phyloP scores from a whole-genome alignment of 495 filamentous ascomycete species.

The Penicillium lagena region DNA sequence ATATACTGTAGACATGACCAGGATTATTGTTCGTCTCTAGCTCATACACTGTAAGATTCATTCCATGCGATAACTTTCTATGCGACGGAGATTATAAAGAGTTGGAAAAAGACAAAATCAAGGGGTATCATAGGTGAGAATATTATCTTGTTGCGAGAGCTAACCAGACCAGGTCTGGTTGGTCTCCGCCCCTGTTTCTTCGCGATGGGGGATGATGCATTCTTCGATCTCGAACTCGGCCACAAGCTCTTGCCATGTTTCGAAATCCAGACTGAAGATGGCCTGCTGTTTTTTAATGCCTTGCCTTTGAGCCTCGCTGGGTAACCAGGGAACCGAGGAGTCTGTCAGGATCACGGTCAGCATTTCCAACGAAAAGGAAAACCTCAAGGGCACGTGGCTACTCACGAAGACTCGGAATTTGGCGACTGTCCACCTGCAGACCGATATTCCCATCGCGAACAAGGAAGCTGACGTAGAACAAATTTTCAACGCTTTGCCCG shows the following conservation, averaged over 20 bases:
- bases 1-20: too few species aligned
- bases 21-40: too few species aligned
- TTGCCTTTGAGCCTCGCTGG: constrained; percentile 38
- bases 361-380: neutral
- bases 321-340: constrained; percentile 28
- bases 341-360: constrained; percentile 28
- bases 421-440: constrained; percentile 55
- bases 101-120: neutral
- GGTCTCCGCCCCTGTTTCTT: constrained; percentile 48
- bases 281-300: constrained; percentile 68
- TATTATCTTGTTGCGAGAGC: neutral
- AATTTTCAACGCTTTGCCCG: constrained; percentile 92
- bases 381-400: constrained; percentile 1
- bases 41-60: too few species aligned
- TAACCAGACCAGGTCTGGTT: constrained; percentile 75
- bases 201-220: constrained; percentile 78
- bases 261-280: constrained; percentile 77
- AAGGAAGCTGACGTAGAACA: constrained; percentile 95
- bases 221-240: constrained; percentile 66
- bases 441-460: constrained; percentile 77
- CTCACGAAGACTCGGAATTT: constrained; percentile 70
- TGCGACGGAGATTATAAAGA: too few species aligned
- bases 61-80: too few species aligned
- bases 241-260: constrained; percentile 71
- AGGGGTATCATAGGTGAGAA: constrained; percentile 9